A percentile compares a stretch with the other conserved stretches of the same genome.
Conservation (phyloP, 192 early-diverging fungal genomes). For the Coemansia sp. region DNA sequence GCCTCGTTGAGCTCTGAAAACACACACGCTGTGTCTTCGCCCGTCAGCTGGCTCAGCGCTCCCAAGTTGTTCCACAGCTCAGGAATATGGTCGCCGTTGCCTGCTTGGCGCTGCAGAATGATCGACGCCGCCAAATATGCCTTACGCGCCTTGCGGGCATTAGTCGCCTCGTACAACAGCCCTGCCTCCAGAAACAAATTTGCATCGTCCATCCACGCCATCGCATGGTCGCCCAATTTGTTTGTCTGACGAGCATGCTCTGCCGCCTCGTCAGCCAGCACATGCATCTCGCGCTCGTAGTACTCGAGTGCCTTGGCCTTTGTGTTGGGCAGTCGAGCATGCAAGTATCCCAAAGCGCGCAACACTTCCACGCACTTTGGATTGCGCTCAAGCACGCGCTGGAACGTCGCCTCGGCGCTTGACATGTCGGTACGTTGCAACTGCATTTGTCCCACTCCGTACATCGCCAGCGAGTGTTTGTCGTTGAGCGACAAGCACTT, state of each 20-base stretch:
- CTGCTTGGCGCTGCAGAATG: constrained; percentile 21
- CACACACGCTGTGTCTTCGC: constrained; percentile 21
- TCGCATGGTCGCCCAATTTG: background rate
- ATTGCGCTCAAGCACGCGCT: constrained; percentile 60
- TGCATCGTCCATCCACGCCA: constrained; percentile 28
- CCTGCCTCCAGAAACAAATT: constrained; percentile 66
- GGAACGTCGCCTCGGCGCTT: constrained; percentile 55
- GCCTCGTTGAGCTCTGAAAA: constrained; percentile 17
- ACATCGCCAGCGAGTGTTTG: too few species aligned
- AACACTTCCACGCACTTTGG: constrained; percentile 68
- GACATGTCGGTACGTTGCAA: constrained; percentile 54
- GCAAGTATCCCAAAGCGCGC: constrained; percentile 62
- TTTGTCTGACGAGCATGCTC: constrained; percentile 42
- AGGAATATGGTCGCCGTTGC: constrained; percentile 39
- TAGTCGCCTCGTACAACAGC: constrained; percentile 62
- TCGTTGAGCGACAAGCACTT: too few species aligned
- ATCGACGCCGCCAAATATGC: constrained; percentile 42
- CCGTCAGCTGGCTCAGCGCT: constrained; percentile 69
- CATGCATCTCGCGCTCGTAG: constrained; percentile 64
- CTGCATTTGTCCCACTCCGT: constrained; percentile 70
- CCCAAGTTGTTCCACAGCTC: constrained; percentile 89
- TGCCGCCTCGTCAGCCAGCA: constrained; percentile 55
- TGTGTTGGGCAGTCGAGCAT: constrained; percentile 62
- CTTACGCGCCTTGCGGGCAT: constrained; percentile 48
- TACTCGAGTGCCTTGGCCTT: constrained; percentile 66